A percentile compares a stretch with the other conserved stretches of the same genome.
Conservation (phyloP, 768 basidiomycete genomes). For the Cystobasidium onofrii region DNA sequence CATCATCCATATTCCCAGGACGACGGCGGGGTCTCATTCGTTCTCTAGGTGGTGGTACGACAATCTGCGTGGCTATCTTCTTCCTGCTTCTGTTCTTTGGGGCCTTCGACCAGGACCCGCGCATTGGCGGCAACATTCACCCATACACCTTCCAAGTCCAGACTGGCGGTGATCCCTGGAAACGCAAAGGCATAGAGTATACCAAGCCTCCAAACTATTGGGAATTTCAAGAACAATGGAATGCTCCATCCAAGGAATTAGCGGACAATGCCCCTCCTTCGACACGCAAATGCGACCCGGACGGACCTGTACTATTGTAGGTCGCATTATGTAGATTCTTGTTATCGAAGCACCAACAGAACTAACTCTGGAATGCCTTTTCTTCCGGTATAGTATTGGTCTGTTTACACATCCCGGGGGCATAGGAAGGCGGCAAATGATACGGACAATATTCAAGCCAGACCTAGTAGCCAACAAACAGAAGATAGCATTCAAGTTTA, state of each 20-base stretch:
- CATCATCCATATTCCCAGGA: not conserved
- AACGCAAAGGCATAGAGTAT: not conserved
- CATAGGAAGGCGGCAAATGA: slow-evolving; percentile 5
- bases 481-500: slow-evolving; percentile 18
- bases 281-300: slow-evolving; percentile 2
- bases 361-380: not conserved
- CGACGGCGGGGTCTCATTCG: not conserved
- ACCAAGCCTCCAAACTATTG: not conserved
- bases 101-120: slow-evolving; percentile 2
- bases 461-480: not conserved
- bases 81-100: not conserved
- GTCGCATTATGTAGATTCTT: not conserved
- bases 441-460: slow-evolving; percentile 12
- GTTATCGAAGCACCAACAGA: not conserved
- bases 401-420: slow-evolving; percentile 8
- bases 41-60: not conserved
- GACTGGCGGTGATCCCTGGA: not conserved
- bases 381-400: not conserved
- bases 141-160: slow-evolving; percentile 11
- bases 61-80: slow-evolving; percentile 6
- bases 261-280: slow-evolving; percentile 4
- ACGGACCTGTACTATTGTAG: slow-evolving; percentile 10
- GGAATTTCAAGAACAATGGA: slow-evolving; percentile 12
- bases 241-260: slow-evolving; percentile 7
- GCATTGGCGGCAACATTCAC: slow-evolving; percentile 4